These are phyloP conservation scores for Epichloe festucae DNA, from an alignment of 2,329 filamentous ascomycete genomes.

Conservation along the genomic window DNA sequence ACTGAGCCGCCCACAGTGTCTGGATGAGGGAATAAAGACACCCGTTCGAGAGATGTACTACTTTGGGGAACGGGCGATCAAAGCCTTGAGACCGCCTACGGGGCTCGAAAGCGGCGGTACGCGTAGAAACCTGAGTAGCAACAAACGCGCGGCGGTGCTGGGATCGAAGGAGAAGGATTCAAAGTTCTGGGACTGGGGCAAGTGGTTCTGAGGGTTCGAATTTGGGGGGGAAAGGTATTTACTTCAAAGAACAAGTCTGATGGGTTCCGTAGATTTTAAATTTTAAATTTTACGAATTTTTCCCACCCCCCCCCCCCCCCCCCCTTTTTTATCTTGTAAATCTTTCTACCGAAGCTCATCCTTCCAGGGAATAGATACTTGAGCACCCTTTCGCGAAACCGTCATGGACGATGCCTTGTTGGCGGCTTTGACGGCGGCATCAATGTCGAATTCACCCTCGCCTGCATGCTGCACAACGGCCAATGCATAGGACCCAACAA, in stretches of 20 bases:
- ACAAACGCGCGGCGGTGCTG: not conserved
- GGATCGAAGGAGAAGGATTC: slow-evolving; percentile 13
- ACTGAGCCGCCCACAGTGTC: not conserved
- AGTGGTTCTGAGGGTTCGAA: slow-evolving; percentile 15
- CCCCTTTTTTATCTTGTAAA: not conserved
- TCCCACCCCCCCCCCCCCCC: no score
- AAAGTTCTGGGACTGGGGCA: slow-evolving; percentile 12
- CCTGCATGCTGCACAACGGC: slow-evolving; percentile 46
- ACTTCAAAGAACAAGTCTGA: not conserved
- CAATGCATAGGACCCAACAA: slow-evolving; percentile 78
- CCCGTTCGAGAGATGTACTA: slow-evolving; percentile 5
- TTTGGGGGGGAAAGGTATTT: not conserved
- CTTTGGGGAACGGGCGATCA: slow-evolving; percentile 5
- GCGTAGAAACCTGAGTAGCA: not conserved
- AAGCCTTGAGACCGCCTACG: not conserved
- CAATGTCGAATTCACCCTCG: slow-evolving; percentile 34
- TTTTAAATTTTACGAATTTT: slow-evolving; percentile 1
- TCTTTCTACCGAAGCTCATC: slow-evolving; percentile 23
- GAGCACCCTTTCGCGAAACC: slow-evolving; percentile 29
- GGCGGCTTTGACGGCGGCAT: slow-evolving; percentile 44
- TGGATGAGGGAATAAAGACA: not conserved
- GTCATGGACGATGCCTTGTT: slow-evolving; percentile 29
- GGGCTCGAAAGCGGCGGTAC: not conserved
- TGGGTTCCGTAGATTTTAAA: not conserved
- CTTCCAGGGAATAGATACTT: slow-evolving; percentile 31